These are phyloP conservation scores for Bombardia bombarda DNA, from an alignment of 495 filamentous ascomycete genomes.

Conservation along the genomic window DNA sequence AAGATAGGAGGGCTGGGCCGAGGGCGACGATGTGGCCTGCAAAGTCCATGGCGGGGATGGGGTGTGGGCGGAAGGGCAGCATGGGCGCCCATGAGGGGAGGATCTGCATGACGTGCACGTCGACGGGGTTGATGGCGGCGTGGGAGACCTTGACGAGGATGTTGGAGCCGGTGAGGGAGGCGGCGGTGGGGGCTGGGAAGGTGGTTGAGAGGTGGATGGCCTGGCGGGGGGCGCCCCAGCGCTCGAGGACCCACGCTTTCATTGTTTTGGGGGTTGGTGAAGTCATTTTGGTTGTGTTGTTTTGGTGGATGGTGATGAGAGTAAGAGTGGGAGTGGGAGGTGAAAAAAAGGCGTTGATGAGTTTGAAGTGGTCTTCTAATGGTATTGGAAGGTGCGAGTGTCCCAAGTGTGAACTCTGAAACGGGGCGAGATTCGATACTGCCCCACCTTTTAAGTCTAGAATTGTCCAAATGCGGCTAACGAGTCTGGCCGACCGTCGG, in stretches of 20 bases:
- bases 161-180: constrained; percentile 3
- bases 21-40: constrained; percentile 24
- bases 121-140: constrained; percentile 35
- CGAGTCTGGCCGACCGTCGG: too few species aligned
- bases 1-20: constrained; percentile 10
- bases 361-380: too few species aligned
- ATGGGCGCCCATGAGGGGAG: constrained; percentile 26
- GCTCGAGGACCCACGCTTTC: constrained; percentile 10
- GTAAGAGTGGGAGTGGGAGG: too few species aligned
- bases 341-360: too few species aligned
- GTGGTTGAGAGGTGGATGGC: constrained; percentile 8
- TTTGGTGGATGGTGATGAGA: constrained; percentile 13
- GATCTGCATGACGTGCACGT: constrained; percentile 22
- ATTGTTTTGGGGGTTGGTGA: constrained; percentile 10
- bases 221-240: constrained; percentile 7
- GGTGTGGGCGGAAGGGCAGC: constrained; percentile 17
- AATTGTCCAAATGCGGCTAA: too few species aligned
- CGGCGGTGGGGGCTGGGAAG: constrained; percentile 1
- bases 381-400: too few species aligned
- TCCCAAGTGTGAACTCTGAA: too few species aligned
- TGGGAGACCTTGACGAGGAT: constrained; percentile 32
- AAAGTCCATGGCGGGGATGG: constrained; percentile 38
- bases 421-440: too few species aligned
- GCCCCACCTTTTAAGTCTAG: too few species aligned
- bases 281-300: constrained; percentile 2